phyloP scores from a whole-genome alignment of 345 rosid genomes.

The Murraya koenigii region DNA sequence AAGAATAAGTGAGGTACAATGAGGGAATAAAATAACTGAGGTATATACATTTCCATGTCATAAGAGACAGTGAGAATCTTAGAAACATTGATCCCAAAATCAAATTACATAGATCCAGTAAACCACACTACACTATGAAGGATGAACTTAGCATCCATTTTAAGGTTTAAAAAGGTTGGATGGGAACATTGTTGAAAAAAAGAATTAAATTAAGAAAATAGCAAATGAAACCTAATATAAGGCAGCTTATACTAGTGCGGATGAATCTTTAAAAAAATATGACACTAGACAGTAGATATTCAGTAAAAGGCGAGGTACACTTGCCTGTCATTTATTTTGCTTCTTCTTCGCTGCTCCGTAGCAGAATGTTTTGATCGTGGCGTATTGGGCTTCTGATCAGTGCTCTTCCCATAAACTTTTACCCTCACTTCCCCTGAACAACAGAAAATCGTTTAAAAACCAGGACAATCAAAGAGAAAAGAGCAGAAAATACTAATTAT shows the following conservation, averaged over 20 bases:
- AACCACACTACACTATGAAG: neutral
- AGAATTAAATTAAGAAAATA: neutral
- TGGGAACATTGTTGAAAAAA: neutral
- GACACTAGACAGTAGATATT: too few relatives aligned
- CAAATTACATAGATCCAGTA: neutral
- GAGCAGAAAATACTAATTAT: neutral
- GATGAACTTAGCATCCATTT: neutral
- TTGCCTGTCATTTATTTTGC: constrained; percentile 96
- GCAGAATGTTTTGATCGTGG: constrained; percentile 98
- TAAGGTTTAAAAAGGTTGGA: neutral
- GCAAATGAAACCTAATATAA: neutral
- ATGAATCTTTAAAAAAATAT: neutral
- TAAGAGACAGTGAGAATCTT: neutral
- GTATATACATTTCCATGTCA: too few relatives aligned
- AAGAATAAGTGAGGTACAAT: neutral
- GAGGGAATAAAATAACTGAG: neutral
- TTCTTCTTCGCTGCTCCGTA: constrained; percentile 94
- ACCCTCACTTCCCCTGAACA: constrained; percentile 59
- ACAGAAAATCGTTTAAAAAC: neutral
- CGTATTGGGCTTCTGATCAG: constrained; percentile 80
- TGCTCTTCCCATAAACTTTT: constrained; percentile 59
- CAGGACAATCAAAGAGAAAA: neutral
- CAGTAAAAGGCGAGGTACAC: neutral
- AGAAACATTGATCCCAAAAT: neutral
- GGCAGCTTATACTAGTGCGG: neutral